Evolutionary conservation across 1,284 basidiomycete genomes (phyloP).

Genomic region (Cutaneotrichosporon sp.): DNA sequence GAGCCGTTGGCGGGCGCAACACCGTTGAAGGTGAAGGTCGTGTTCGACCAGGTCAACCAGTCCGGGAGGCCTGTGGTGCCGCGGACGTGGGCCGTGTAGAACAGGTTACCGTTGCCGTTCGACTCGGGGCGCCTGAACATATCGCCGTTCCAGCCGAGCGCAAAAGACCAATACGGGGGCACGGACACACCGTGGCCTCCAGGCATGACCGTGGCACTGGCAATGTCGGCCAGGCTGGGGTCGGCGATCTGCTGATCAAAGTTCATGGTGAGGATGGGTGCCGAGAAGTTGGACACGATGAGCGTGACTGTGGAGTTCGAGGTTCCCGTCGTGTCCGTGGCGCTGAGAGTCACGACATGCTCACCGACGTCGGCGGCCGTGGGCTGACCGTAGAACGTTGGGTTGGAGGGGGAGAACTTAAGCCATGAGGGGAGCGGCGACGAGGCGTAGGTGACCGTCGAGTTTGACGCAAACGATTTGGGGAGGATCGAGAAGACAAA

Average conservation of each 20-base stretch:
- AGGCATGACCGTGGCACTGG: conserved; percentile 45
- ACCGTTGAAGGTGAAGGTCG: conserved; percentile 59
- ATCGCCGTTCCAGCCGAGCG: conserved; percentile 57
- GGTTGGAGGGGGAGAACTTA: conserved; percentile 36
- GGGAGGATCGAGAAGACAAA: conserved; percentile 53
- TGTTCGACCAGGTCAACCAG: conserved; percentile 59
- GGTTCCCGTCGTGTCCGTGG: conserved; percentile 40
- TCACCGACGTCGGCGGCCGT: conserved; percentile 38
- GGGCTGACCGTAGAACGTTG: conserved; percentile 46
- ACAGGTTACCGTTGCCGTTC: conserved; percentile 31
- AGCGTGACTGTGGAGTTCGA: conserved; percentile 43
- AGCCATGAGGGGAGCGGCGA: conserved; percentile 58
- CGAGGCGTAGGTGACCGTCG: conserved; percentile 50
- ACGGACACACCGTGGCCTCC: conserved; percentile 50
- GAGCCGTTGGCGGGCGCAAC: conserved; percentile 55
- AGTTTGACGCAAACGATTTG: conserved; percentile 43
- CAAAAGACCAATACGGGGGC: conserved; percentile 58
- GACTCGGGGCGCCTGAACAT: conserved; percentile 44
- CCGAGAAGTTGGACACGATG: conserved; percentile 49
- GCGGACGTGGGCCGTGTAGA: conserved; percentile 53
- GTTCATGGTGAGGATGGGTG: conserved; percentile 46
- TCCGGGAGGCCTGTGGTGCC: conserved; percentile 54
- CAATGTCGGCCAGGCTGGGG: conserved; percentile 38
- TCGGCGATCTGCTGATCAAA: conserved; percentile 52
- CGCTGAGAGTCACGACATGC: conserved; percentile 38